Conservation (phyloP, 345 rosid genomes). For the Cardamine resedifolia region DNA sequence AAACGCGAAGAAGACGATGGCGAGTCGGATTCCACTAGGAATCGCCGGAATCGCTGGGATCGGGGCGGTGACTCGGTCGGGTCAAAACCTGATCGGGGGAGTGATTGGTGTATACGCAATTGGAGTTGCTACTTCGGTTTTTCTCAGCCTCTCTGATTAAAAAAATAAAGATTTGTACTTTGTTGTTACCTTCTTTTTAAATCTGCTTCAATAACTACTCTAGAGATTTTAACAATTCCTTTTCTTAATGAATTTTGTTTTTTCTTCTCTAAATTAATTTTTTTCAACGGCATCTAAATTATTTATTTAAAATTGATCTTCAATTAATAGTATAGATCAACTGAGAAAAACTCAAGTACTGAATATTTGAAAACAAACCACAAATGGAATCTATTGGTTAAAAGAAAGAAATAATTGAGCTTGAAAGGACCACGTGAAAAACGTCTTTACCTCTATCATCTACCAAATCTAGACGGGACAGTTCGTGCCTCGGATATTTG, state of each 20-base stretch:
- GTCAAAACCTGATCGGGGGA: conserved; percentile 54
- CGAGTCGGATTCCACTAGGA: conserved; percentile 67
- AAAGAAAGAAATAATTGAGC: not conserved
- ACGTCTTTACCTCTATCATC: not conserved
- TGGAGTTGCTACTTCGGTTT: conserved; percentile 73
- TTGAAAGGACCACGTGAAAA: conserved; percentile 1
- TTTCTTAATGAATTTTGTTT: too few species aligned
- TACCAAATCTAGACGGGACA: conserved; percentile 3
- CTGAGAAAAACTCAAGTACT: too few species aligned
- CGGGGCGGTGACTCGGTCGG: conserved; percentile 56
- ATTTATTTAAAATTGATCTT: too few species aligned
- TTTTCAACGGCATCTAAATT: too few species aligned
- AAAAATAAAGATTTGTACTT: not conserved
- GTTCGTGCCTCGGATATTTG: not conserved
- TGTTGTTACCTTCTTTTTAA: not conserved
- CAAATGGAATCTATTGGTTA: not conserved
- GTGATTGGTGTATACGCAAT: conserved; percentile 76
- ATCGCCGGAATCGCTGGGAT: conserved; percentile 70
- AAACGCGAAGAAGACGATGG: conserved; percentile 64
- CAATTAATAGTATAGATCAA: too few species aligned
- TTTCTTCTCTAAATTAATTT: too few species aligned
- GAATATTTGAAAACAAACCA: too few species aligned
- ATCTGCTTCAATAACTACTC: not conserved
- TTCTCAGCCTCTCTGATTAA: conserved; percentile 58
- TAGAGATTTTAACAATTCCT: not conserved